Evolutionary conservation across 208 protist genomes (phyloP).

Genomic region (Acanthamoeba healyi): DNA sequence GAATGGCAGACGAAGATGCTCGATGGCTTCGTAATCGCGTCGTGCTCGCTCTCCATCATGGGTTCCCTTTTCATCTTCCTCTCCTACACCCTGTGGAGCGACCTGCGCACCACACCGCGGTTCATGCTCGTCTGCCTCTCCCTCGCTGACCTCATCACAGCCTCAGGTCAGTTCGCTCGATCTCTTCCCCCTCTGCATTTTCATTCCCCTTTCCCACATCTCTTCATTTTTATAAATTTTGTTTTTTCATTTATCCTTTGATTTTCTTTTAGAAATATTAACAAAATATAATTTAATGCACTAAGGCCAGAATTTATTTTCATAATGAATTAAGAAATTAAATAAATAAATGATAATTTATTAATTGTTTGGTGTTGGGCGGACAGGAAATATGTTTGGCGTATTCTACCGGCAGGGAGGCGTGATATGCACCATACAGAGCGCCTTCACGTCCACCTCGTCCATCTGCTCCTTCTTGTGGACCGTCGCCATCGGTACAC

Average conservation of each 20-base stretch:
- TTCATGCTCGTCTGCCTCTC: constrained; percentile 72
- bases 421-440: constrained; percentile 44
- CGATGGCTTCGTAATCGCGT: background rate
- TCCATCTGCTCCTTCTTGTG: constrained; percentile 59
- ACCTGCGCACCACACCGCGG: constrained; percentile 49
- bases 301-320: no score
- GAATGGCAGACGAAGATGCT: constrained; percentile 24
- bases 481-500: constrained; percentile 24
- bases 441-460: constrained; percentile 31
- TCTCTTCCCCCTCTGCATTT: no score
- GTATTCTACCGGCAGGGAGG: background rate
- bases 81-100: background rate
- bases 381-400: constrained; percentile 49
- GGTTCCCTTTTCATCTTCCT: constrained; percentile 66
- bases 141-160: constrained; percentile 36
- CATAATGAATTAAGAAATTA: background rate
- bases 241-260: no score
- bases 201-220: background rate
- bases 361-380: background rate
- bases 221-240: background rate
- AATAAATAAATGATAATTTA: background rate
- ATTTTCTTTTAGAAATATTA: no score
- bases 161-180: background rate
- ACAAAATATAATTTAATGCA: background rate
- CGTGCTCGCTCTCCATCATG: constrained; percentile 60